Evolutionary conservation across 169 alveolate genomes (phyloP).

Genomic region (Cytauxzoon felis): DNA sequence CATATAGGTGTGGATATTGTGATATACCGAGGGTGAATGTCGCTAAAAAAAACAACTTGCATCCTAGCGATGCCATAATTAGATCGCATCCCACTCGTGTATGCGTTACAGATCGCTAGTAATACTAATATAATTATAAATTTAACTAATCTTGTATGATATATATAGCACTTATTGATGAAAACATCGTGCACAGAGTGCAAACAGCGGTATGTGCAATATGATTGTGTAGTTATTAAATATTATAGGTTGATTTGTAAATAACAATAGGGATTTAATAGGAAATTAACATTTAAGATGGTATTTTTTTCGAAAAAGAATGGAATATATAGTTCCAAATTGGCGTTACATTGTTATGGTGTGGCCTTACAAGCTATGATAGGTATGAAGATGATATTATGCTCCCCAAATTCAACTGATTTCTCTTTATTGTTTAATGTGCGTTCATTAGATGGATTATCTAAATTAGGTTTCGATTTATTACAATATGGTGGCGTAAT

Average conservation of each 20-base stretch:
- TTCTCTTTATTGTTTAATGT: constrained; percentile 11
- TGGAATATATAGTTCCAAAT: constrained; percentile 60
- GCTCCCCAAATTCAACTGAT: constrained; percentile 49
- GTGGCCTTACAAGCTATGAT: constrained; percentile 34
- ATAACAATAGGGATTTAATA: not conserved
- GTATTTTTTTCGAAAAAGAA: constrained; percentile 22
- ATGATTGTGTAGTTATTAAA: too few species aligned
- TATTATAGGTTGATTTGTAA: too few species aligned
- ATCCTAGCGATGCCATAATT: too few species aligned
- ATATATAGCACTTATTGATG: too few species aligned
- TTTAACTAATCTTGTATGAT: too few species aligned
- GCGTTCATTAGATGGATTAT: constrained; percentile 21
- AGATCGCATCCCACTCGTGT: too few species aligned
- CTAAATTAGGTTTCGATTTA: constrained; percentile 33
- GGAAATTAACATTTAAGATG: constrained; percentile 11
- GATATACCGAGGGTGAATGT: constrained; percentile 6
- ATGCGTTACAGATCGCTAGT: too few species aligned
- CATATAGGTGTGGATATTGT: not conserved
- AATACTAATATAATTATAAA: too few species aligned
- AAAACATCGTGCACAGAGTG: too few species aligned
- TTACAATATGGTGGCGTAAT: constrained; percentile 54
- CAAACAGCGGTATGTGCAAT: too few species aligned
- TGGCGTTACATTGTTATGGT: constrained; percentile 52
- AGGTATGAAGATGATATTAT: constrained; percentile 37
- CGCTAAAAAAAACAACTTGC: not conserved